Base-by-base conservation (phyloP, 805 yeast genomes). In the Citeromyces matritensis region DNA sequence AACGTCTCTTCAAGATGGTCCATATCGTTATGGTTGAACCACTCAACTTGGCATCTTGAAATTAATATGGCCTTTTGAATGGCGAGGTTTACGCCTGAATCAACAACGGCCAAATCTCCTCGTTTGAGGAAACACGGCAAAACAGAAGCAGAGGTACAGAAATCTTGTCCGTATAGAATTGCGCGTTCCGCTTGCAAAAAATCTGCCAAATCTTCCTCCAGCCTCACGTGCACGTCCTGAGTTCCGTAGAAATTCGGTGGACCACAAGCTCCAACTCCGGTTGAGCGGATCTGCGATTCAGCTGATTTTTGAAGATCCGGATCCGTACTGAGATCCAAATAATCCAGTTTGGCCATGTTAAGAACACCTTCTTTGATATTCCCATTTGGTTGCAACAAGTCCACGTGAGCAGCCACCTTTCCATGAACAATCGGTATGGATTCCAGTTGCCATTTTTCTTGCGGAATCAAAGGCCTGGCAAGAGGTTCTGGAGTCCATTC, bases 191-290 rank as follows among this genome's bases (percentile, higher is more conserved):
- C 68, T 15, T 79, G 84, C 40, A 88, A 70, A 47, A 73, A 88
- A 23, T 60, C 50, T 9, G 95, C 73, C 37, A 91, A 55, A 38
- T 73, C 79, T 43, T 72, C 73, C 50, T 85, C 94, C 35, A 82
- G 62, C 43, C 77, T 65, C 34, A 73, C 75, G 48, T 91, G 98
- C 28, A 76, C 84, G 48, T 85, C 95, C 54, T 85, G 95, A 37
- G 85, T 80, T 38, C 98, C 98, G 52, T 86, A 91, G 46, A 91
- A 91, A 35, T 94, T 94, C 27, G 96, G 94, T 4, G 98, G 97
- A 26, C 97, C 95, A 61, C 98, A 91, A 1, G 96, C 88, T 40
- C 98, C 98, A 32, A 91, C 96, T 49, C 98, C 98, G 36, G 79
- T 73, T 35, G 63, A 61, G 30, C 61, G 60, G 37, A 91, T 73